A percentile compares a stretch with the other conserved stretches of the same genome.
Conservation (phyloP, 2,329 filamentous ascomycete species). For the Escovopsis sp. region DNA sequence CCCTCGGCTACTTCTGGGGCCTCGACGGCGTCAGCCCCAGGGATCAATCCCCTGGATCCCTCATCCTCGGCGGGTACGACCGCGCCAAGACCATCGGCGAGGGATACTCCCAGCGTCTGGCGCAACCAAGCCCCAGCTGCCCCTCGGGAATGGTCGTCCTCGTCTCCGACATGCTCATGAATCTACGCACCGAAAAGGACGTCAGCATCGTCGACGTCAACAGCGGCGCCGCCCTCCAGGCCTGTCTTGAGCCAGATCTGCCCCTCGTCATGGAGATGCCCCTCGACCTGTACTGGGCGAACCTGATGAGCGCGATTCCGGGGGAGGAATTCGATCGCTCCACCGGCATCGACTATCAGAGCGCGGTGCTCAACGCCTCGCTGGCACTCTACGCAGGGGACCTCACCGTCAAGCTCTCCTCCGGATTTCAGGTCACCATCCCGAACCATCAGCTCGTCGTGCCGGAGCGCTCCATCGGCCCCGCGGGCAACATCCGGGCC, state of each 20-base stretch:
- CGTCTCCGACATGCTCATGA: conserved; percentile 5
- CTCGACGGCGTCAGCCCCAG: conserved; percentile 1
- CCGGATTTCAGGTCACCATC: conserved; percentile 2
- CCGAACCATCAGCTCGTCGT: conserved; percentile 6
- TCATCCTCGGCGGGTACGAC: conserved; percentile 7
- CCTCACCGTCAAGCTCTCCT: conserved; percentile 2
- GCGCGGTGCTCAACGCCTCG: background rate
- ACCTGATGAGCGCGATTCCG: conserved; percentile 1
- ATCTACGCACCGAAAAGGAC: conserved; percentile 6
- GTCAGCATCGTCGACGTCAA: conserved; percentile 4
- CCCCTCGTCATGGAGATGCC: conserved; percentile 5
- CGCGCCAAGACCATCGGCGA: conserved; percentile 6
- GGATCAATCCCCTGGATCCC: conserved; percentile 4
- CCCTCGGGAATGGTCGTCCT: conserved; percentile 1
- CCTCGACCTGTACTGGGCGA: conserved; percentile 2
- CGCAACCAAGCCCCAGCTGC: background rate
- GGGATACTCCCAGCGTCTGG: background rate
- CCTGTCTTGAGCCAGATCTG: conserved; percentile 6
- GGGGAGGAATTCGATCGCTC: background rate
- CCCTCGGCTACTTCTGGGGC: conserved; percentile 7
- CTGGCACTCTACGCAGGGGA: conserved; percentile 1
- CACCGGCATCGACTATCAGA: conserved; percentile 2
- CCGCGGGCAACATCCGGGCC: background rate
- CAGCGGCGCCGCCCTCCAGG: background rate
- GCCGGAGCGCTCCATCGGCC: conserved; percentile 1